Evolutionary conservation across 2,329 filamentous ascomycete species (phyloP).

Genomic region (Paecilomyces dactylethromorphus): DNA sequence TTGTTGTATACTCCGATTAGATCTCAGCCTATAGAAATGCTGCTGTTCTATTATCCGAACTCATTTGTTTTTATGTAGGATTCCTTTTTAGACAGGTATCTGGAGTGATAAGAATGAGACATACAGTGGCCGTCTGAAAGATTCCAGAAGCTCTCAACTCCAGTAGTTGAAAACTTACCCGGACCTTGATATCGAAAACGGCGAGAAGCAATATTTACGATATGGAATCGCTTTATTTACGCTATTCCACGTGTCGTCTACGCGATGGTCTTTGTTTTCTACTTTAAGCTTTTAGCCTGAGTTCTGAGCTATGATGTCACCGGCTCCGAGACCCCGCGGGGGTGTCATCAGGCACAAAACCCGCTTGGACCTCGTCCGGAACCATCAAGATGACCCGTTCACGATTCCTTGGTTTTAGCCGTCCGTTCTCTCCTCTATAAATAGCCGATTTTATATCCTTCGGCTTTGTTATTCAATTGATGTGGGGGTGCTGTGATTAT

Average conservation of each 20-base stretch:
- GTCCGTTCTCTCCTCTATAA: background rate
- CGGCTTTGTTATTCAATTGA: background rate
- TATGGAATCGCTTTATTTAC: no score
- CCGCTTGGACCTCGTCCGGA: background rate
- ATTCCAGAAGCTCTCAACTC: no score
- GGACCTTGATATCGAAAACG: no score
- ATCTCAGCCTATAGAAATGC: background rate
- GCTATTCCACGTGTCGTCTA: no score
- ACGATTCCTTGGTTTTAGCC: background rate
- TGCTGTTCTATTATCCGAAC: background rate
- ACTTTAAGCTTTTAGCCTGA: background rate
- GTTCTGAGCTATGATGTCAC: slow-evolving; percentile 1
- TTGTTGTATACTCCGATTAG: background rate
- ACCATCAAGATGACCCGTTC: background rate
- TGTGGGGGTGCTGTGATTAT: background rate
- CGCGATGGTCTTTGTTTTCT: no score
- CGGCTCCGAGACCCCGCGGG: background rate
- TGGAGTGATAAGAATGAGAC: no score
- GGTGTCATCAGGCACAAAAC: background rate
- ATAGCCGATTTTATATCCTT: background rate
- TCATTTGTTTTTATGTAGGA: no score
- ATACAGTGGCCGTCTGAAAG: no score
- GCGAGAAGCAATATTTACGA: no score
- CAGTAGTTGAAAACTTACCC: no score
- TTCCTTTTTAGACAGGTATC: no score